Evolutionary conservation across 1,284 basidiomycete genomes (phyloP).

Genomic region (Trichosporon ovoides): DNA sequence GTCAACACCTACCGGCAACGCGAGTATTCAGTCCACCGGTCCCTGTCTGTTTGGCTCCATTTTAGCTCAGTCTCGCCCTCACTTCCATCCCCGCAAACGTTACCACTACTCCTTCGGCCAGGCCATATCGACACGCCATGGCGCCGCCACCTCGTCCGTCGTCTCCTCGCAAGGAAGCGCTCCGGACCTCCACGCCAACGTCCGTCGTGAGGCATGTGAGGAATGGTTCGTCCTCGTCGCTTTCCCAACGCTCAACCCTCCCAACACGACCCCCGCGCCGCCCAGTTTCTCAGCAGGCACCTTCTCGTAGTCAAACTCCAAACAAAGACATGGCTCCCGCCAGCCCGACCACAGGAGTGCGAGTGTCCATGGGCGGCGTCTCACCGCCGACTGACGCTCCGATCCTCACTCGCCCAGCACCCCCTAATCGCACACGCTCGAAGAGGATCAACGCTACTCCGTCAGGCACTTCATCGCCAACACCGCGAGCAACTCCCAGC

Average conservation of each 20-base stretch:
- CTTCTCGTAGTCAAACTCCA: neutral
- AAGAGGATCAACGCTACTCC: conserved; percentile 11
- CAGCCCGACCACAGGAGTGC: neutral
- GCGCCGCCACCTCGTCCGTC: neutral
- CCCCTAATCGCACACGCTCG: conserved; percentile 12
- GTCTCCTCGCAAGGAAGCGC: neutral
- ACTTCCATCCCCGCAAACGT: neutral
- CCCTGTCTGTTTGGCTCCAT: neutral
- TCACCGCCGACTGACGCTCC: conserved; percentile 10
- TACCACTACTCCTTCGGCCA: neutral
- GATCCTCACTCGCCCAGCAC: conserved; percentile 9
- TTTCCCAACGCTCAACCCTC: neutral
- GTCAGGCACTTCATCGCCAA: neutral
- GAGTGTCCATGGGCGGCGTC: conserved; percentile 7
- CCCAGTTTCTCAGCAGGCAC: neutral
- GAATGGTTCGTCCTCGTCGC: neutral
- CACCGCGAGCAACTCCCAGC: neutral
- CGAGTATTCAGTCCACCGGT: neutral
- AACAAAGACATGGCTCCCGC: neutral
- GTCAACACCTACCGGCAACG: too few relatives aligned
- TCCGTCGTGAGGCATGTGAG: too few relatives aligned
- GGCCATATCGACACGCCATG: conserved; percentile 4
- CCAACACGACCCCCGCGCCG: neutral
- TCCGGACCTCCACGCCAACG: neutral
- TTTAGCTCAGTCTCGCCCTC: neutral